These are phyloP conservation scores for Ogataea paraovalis DNA, from an alignment of 805 yeast species.

Conservation along the genomic window DNA sequence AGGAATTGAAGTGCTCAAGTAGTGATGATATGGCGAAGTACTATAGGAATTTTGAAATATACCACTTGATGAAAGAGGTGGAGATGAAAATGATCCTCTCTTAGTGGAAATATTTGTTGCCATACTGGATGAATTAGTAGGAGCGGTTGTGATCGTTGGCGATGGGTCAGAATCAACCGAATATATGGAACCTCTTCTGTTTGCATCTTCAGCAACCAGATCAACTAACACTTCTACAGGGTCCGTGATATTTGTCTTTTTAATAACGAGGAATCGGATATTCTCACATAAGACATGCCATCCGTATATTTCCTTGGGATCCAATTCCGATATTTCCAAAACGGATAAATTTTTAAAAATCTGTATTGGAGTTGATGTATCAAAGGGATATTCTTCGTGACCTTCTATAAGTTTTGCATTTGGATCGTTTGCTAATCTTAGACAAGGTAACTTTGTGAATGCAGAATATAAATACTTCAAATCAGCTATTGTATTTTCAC, in stretches of 20 bases:
- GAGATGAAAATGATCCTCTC: conserved; percentile 19
- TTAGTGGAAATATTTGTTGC: conserved; percentile 22
- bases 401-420: conserved; percentile 54
- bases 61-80: conserved; percentile 10
- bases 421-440: conserved; percentile 55
- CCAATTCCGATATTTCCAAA: conserved; percentile 54
- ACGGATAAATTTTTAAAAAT: conserved; percentile 61
- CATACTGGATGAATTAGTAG: conserved; percentile 9
- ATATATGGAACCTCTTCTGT: conserved; percentile 27
- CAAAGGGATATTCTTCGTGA: conserved; percentile 69
- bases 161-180: conserved; percentile 20
- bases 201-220: conserved; percentile 48
- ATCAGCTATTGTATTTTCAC: conserved; percentile 39
- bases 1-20: conserved; percentile 26
- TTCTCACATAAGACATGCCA: conserved; percentile 57
- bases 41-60: conserved; percentile 16
- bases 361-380: conserved; percentile 60
- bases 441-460: conserved; percentile 62
- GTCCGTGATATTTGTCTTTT: conserved; percentile 46
- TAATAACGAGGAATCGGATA: conserved; percentile 50
- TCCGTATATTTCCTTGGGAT: conserved; percentile 62
- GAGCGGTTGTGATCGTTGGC: conserved; percentile 7
- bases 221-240: conserved; percentile 49
- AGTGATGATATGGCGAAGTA: conserved; percentile 20
- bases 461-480: conserved; percentile 56